Evolutionary conservation across 495 filamentous ascomycete species (phyloP).

Genomic region (Penicillium cinerascens): DNA sequence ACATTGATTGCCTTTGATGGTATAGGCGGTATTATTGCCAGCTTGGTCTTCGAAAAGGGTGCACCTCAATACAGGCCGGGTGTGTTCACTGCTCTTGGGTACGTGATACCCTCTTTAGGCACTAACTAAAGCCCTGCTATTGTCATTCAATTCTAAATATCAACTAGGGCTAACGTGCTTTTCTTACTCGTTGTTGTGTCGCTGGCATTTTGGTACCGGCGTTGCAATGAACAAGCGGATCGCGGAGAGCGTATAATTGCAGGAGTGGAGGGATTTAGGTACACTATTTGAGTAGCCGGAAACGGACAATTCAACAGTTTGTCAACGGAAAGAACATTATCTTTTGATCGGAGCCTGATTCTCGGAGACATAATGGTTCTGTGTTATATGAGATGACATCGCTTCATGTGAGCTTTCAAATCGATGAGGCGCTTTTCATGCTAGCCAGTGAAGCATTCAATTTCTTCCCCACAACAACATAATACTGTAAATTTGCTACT

Average conservation of each 20-base stretch:
- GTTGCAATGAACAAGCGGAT: not conserved
- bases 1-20: constrained; percentile 44
- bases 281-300: not conserved
- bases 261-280: constrained; percentile 1
- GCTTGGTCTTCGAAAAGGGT: constrained; percentile 52
- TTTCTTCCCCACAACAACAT: too few species aligned
- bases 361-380: too few species aligned
- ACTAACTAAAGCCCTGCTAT: too few species aligned
- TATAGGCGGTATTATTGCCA: constrained; percentile 54
- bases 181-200: not conserved
- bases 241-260: constrained; percentile 4
- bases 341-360: too few species aligned
- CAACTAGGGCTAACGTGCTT: not conserved
- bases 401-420: too few species aligned
- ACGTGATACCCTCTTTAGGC: not conserved
- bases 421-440: too few species aligned
- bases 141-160: not conserved
- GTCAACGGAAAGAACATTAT: too few species aligned
- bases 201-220: constrained; percentile 1
- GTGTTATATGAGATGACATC: too few species aligned
- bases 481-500: too few species aligned
- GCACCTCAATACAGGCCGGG: constrained; percentile 21
- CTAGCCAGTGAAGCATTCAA: too few species aligned
- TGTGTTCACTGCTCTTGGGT: constrained; percentile 2
- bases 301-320: too few species aligned